Percentiles rank a stretch among this genome's conserved stretches.
These are phyloP conservation scores for Phytopythium boreale DNA, from an alignment of 352 stramenopile species.

Conservation along the genomic window DNA sequence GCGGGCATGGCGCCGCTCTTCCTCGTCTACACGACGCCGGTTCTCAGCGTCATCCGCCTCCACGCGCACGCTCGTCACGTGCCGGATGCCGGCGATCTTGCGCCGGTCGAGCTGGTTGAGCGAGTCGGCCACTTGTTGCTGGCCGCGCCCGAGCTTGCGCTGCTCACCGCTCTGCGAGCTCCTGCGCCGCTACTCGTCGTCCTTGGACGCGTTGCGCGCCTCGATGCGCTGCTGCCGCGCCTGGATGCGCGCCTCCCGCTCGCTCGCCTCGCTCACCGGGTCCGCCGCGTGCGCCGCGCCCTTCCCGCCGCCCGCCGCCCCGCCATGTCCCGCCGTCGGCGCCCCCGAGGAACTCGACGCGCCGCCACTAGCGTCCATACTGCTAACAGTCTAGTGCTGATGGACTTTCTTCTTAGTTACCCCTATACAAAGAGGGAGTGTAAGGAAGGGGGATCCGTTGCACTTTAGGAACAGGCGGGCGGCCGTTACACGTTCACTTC, in stretches of 20 bases:
- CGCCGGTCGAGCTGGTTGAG: slow-evolving; percentile 72
- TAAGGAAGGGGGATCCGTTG: too few species aligned
- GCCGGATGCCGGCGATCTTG: slow-evolving; percentile 80
- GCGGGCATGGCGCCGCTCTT: slow-evolving; percentile 81
- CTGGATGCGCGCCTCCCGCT: slow-evolving; percentile 62
- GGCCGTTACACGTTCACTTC: background rate
- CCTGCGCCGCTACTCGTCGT: slow-evolving; percentile 74
- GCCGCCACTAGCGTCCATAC: slow-evolving; percentile 1
- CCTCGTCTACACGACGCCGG: slow-evolving; percentile 86
- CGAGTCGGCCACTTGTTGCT: slow-evolving; percentile 77
- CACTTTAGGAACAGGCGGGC: too few species aligned
- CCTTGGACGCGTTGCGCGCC: slow-evolving; percentile 72
- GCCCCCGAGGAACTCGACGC: background rate
- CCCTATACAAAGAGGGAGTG: background rate
- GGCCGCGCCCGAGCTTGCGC: slow-evolving; percentile 62
- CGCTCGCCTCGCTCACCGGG: slow-evolving; percentile 28
- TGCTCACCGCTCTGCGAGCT: slow-evolving; percentile 59
- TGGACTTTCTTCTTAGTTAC: background rate
- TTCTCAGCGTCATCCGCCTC: slow-evolving; percentile 89
- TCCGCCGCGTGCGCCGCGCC: slow-evolving; percentile 7
- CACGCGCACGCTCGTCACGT: slow-evolving; percentile 91
- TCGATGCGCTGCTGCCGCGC: slow-evolving; percentile 71
- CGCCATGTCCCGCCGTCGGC: background rate
- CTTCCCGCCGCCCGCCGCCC: background rate
- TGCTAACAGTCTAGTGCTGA: too few species aligned